Evolutionary conservation across 805 yeast genomes (phyloP).

Genomic region (Saturnispora serradocipensis): DNA sequence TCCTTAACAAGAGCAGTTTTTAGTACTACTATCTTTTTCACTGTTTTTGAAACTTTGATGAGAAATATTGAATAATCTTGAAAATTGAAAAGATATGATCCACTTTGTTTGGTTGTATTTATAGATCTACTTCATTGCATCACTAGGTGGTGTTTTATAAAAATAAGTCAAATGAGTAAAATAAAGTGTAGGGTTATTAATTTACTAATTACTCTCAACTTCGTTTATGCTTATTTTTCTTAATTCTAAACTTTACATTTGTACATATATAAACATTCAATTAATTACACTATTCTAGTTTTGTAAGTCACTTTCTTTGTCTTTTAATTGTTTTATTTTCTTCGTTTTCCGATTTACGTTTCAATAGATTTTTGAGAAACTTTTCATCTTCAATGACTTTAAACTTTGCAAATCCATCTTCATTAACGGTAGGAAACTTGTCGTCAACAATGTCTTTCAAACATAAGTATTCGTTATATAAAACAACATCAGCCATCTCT

Average conservation of each 20-base stretch:
- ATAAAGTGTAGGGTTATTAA: neutral
- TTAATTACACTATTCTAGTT: neutral
- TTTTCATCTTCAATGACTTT: constrained; percentile 49
- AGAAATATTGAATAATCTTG: constrained; percentile 33
- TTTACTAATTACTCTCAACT: neutral
- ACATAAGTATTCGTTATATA: constrained; percentile 47
- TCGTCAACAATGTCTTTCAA: constrained; percentile 31
- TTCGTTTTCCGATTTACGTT: constrained; percentile 33
- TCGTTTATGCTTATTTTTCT: neutral
- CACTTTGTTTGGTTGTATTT: neutral
- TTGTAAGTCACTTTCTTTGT: constrained; percentile 17
- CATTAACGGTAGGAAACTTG: constrained; percentile 16
- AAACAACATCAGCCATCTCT: constrained; percentile 45
- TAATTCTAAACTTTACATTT: neutral
- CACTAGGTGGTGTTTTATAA: neutral
- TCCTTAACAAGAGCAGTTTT: constrained; percentile 62
- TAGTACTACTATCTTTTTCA: constrained; percentile 68
- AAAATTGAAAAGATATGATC: neutral
- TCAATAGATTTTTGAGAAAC: constrained; percentile 47
- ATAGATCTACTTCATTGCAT: neutral
- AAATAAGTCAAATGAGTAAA: too few species aligned
- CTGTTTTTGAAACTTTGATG: constrained; percentile 63
- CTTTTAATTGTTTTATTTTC: constrained; percentile 19
- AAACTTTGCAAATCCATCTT: constrained; percentile 23
- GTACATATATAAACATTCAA: neutral